phyloP scores from a whole-genome alignment of 768 basidiomycete genomes.

The Mycena olivaceomarginata region DNA sequence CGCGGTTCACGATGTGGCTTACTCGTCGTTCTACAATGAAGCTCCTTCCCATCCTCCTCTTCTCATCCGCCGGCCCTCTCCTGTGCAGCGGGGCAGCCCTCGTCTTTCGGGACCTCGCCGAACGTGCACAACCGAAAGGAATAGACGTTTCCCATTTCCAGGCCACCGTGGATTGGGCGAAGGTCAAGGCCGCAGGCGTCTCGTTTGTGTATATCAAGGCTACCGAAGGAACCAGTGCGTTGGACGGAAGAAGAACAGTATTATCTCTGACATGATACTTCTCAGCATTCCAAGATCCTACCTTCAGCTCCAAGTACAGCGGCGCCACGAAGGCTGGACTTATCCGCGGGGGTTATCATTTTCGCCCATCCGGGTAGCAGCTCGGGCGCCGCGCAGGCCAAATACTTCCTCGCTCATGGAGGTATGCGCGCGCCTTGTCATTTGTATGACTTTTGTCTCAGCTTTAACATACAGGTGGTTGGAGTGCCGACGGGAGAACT shows the following conservation, averaged over 20 bases:
- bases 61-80: neutral
- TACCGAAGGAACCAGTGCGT: conserved; percentile 75
- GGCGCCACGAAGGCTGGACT: conserved; percentile 74
- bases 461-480: conserved; percentile 60
- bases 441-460: neutral
- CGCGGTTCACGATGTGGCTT: neutral
- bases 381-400: conserved; percentile 76
- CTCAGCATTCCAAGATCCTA: conserved; percentile 62
- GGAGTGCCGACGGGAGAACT: conserved; percentile 74
- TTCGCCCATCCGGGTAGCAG: conserved; percentile 74
- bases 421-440: conserved; percentile 53
- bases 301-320: conserved; percentile 70
- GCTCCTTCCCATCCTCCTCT: conserved; percentile 12
- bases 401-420: conserved; percentile 75
- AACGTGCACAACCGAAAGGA: conserved; percentile 65
- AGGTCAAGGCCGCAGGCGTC: conserved; percentile 70
- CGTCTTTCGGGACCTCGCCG: conserved; percentile 31
- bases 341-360: conserved; percentile 79
- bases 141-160: conserved; percentile 76
- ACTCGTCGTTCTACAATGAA: conserved; percentile 14
- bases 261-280: neutral
- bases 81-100: conserved; percentile 1
- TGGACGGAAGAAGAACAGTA: neutral
- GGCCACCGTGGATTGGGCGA: conserved; percentile 68
- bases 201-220: conserved; percentile 81